A percentile compares a stretch with the other conserved stretches of the same genome.
These are phyloP conservation scores for Paramecium tetraurelia DNA, from an alignment of 73 alveolate species.

Conservation along the genomic window DNA sequence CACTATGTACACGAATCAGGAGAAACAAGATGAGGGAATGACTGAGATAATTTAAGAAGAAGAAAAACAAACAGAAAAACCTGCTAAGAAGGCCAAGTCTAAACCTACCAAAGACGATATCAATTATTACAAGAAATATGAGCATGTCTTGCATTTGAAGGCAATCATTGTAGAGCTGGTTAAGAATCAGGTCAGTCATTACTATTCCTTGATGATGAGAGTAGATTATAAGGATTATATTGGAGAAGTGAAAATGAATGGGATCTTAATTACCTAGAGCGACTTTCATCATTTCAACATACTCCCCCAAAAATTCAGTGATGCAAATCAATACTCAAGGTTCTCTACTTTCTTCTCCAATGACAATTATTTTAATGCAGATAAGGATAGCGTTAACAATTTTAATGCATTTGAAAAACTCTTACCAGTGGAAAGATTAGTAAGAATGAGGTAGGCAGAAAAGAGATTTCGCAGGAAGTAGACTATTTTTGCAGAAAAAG, in stretches of 20 bases:
- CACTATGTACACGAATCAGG: not conserved
- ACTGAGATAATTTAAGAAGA: not conserved
- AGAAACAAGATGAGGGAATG: not conserved
- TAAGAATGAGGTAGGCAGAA: not conserved
- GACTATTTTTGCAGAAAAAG: not conserved
- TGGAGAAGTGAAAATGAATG: not conserved
- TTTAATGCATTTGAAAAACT: not conserved
- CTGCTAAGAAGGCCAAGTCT: not conserved
- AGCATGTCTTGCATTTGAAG: not conserved
- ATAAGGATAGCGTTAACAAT: not conserved
- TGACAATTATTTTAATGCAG: slow-evolving; percentile 18
- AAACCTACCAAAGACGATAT: not conserved
- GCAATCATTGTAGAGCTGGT: not conserved
- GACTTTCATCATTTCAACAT: not conserved
- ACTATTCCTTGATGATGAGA: not conserved
- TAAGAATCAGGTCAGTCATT: not conserved
- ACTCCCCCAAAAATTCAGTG: not conserved
- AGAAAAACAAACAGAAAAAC: not conserved
- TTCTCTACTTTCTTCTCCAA: not conserved
- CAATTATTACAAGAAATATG: not conserved
- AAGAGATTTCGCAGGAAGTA: not conserved
- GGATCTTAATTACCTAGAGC: not conserved
- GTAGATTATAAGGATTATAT: not conserved
- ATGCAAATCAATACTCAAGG: not conserved
- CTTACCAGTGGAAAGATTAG: not conserved